A percentile compares a stretch with the other conserved stretches of the same genome.
phyloP scores from a whole-genome alignment of 257 asterid species.

The Solanum commersonii region DNA sequence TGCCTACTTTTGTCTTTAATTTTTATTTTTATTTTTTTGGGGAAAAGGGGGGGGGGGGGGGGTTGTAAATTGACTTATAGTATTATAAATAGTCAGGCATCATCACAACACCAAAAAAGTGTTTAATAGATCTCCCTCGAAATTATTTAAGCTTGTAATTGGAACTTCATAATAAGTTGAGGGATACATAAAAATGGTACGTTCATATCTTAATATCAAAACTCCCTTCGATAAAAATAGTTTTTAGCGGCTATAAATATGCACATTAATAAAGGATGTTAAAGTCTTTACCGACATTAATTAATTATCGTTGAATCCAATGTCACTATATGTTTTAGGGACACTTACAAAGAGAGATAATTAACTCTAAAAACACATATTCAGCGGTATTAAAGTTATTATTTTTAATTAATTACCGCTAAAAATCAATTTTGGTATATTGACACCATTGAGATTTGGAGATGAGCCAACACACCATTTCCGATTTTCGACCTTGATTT shows the following conservation, averaged over 20 bases:
- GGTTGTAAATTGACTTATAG: too few relatives aligned
- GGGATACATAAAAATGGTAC: neutral
- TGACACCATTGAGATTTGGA: neutral
- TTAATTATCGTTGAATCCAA: neutral
- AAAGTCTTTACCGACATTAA: accelerated
- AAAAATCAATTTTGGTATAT: too few relatives aligned
- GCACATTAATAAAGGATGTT: neutral
- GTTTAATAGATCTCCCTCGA: neutral
- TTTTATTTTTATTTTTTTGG: too few relatives aligned
- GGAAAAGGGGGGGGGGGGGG: too few relatives aligned
- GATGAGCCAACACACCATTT: neutral
- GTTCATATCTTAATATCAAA: neutral
- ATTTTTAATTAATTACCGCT: neutral
- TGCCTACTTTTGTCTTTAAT: too few relatives aligned
- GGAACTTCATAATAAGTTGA: neutral
- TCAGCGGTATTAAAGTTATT: neutral
- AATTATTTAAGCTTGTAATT: neutral
- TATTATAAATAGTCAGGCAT: too few relatives aligned
- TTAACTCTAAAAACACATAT: neutral
- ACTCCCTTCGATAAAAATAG: neutral
- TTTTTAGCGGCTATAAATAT: neutral
- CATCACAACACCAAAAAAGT: neutral
- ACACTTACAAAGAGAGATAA: neutral
- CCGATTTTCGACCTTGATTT: neutral
- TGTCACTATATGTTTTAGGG: neutral